Percentiles rank a stretch among this genome's conserved stretches.
phyloP scores from a whole-genome alignment of 1,284 basidiomycete genomes.

The Megacollybia platyphylla region DNA sequence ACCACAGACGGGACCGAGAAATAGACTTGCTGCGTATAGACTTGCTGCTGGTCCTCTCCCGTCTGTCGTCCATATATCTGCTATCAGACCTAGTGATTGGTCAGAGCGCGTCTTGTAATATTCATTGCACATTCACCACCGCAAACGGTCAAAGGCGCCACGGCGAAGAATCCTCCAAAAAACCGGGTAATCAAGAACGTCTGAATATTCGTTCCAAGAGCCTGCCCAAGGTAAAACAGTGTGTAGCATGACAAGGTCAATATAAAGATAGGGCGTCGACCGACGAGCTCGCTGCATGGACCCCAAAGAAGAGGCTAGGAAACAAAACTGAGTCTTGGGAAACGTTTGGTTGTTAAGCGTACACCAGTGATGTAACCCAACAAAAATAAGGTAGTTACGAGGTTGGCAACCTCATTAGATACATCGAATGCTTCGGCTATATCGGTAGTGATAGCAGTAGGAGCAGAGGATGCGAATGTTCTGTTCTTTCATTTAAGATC shows the following conservation, averaged over 20 bases:
- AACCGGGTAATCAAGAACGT: slow-evolving; percentile 56
- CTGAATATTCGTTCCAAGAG: slow-evolving; percentile 48
- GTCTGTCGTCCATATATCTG: slow-evolving; percentile 52
- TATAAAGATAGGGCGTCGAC: slow-evolving; percentile 44
- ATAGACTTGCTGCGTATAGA: slow-evolving; percentile 50
- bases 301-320: slow-evolving; percentile 29
- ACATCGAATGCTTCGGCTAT: slow-evolving; percentile 29
- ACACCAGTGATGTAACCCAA: slow-evolving; percentile 46
- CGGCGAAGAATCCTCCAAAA: slow-evolving; percentile 56
- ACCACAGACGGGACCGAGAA: slow-evolving; percentile 45
- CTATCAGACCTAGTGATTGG: slow-evolving; percentile 30
- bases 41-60: slow-evolving; percentile 48
- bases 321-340: background rate
- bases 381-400: slow-evolving; percentile 43
- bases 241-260: slow-evolving; percentile 38
- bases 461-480: slow-evolving; percentile 48
- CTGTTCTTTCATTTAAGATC: slow-evolving; percentile 14
- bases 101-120: background rate
- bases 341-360: slow-evolving; percentile 11
- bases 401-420: slow-evolving; percentile 29
- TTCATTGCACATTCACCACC: slow-evolving; percentile 27
- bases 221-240: slow-evolving; percentile 50
- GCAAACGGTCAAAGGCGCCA: slow-evolving; percentile 48
- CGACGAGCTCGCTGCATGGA: slow-evolving; percentile 50
- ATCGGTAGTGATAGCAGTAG: slow-evolving; percentile 26